Conservation (phyloP, 768 basidiomycete species). For the Daedalea quercina region DNA sequence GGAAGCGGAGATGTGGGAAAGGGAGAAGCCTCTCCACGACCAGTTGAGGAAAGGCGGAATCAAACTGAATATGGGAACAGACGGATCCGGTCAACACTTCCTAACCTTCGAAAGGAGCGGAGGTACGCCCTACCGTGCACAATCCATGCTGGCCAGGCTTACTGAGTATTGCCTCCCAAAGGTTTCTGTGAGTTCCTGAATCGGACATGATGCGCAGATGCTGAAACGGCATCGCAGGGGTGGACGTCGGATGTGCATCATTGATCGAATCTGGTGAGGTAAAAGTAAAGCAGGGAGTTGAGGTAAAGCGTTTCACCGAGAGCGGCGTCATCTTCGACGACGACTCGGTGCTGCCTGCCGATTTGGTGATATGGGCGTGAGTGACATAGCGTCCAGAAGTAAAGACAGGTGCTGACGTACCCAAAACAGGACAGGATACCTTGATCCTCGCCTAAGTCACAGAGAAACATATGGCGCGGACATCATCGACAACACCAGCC, state of each 20-base stretch:
- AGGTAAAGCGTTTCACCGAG: conserved; percentile 7
- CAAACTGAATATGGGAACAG: conserved; percentile 27
- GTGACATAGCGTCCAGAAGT: not conserved
- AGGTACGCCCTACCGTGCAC: conserved; percentile 20
- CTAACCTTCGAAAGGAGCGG: conserved; percentile 25
- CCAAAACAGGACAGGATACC: conserved; percentile 25
- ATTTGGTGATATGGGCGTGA: conserved; percentile 26
- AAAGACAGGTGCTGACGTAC: not conserved
- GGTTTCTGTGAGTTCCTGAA: conserved; percentile 1
- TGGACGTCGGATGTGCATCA: conserved; percentile 17
- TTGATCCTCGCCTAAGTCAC: conserved; percentile 24
- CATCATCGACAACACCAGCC: conserved; percentile 22
- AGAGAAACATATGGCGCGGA: conserved; percentile 30
- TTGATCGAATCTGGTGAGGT: conserved; percentile 15
- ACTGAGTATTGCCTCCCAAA: not conserved
- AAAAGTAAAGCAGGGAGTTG: conserved; percentile 15
- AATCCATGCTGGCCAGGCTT: not conserved
- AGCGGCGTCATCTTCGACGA: conserved; percentile 24
- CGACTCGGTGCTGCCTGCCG: conserved; percentile 20
- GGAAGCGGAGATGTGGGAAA: conserved; percentile 18
- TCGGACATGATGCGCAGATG: not conserved
- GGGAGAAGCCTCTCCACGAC: conserved; percentile 28
- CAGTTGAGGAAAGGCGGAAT: conserved; percentile 31
- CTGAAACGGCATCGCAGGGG: conserved; percentile 4
- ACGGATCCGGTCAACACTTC: conserved; percentile 25